Evolutionary conservation across 2,329 filamentous ascomycete species (phyloP).

Genomic region (Sporothrix sp.): DNA sequence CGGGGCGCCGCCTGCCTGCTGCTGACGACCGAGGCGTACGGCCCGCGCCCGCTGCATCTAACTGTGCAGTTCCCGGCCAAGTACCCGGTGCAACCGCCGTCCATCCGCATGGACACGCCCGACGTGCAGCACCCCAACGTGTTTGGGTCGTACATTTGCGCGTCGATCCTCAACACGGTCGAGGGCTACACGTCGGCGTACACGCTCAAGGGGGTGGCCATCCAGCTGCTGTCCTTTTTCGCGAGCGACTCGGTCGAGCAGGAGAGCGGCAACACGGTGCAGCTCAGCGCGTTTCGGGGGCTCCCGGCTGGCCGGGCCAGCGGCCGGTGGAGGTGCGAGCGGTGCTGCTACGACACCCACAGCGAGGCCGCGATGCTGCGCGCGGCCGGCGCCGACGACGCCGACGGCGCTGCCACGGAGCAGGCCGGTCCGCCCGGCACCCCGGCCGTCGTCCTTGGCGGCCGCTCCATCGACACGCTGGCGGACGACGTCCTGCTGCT

Average conservation of each 20-base stretch:
- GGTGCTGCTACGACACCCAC: slow-evolving; percentile 20
- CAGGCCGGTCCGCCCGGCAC: too few relatives aligned
- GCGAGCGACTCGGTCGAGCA: slow-evolving; percentile 37
- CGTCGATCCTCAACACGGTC: slow-evolving; percentile 33
- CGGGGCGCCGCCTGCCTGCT: slow-evolving; percentile 30
- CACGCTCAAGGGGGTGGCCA: slow-evolving; percentile 39
- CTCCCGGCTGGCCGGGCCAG: neutral
- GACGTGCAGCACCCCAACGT: slow-evolving; percentile 24
- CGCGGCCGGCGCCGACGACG: neutral
- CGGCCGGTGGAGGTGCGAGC: slow-evolving; percentile 19
- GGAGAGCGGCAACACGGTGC: slow-evolving; percentile 18
- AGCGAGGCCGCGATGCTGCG: slow-evolving; percentile 1
- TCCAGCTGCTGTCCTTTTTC: slow-evolving; percentile 44
- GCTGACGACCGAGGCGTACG: slow-evolving; percentile 30
- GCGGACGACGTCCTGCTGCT: slow-evolving; percentile 33
- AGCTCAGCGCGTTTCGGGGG: slow-evolving; percentile 23
- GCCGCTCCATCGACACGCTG: slow-evolving; percentile 23
- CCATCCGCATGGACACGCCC: slow-evolving; percentile 30
- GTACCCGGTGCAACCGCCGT: slow-evolving; percentile 33
- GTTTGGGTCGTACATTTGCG: slow-evolving; percentile 35
- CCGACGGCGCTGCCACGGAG: neutral
- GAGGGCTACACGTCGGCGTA: slow-evolving; percentile 41
- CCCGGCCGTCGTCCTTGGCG: too few relatives aligned
- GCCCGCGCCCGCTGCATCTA: slow-evolving; percentile 30
- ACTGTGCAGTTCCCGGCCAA: slow-evolving; percentile 26